These are phyloP conservation scores for Sporisorium scitamineum DNA, from an alignment of 1,284 basidiomycete species.

Conservation along the genomic window DNA sequence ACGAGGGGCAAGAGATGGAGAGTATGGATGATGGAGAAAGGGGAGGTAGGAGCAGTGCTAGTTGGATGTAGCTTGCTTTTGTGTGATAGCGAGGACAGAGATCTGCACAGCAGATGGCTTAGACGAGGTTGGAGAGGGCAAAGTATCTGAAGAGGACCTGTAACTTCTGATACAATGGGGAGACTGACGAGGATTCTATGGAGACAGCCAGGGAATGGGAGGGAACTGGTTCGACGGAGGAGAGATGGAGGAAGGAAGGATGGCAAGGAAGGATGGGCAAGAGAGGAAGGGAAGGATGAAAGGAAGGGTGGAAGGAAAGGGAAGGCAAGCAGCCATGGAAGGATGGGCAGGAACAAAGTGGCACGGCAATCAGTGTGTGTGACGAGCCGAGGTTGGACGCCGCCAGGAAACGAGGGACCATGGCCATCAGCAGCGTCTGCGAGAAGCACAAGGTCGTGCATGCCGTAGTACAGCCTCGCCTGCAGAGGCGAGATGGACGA, in stretches of 20 bases:
- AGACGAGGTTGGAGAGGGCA: background rate
- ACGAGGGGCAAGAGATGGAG: slow-evolving; percentile 2
- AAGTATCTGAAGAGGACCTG: slow-evolving; percentile 48
- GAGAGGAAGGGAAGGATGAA: background rate
- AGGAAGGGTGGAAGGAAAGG: background rate
- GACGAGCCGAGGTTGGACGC: slow-evolving; percentile 1
- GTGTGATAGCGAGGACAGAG: slow-evolving; percentile 5
- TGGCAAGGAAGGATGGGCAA: background rate
- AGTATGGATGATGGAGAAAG: background rate
- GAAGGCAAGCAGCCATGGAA: background rate
- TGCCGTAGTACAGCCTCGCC: slow-evolving; percentile 5
- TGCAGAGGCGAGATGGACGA: slow-evolving; percentile 1
- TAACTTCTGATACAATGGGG: slow-evolving; percentile 33
- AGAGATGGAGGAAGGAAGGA: slow-evolving; percentile 8
- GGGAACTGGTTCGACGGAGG: slow-evolving; percentile 25
- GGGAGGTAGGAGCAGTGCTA: background rate
- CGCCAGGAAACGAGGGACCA: background rate
- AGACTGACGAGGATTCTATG: slow-evolving; percentile 4
- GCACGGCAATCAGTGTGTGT: background rate
- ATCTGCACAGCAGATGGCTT: slow-evolving; percentile 30
- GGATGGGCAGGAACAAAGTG: background rate
- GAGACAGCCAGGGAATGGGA: background rate
- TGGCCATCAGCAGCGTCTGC: background rate
- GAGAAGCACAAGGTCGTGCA: slow-evolving; percentile 8
- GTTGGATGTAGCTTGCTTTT: slow-evolving; percentile 16